These are phyloP conservation scores for Suillus cothurnatus DNA, from an alignment of 768 basidiomycete genomes.

Conservation along the genomic window DNA sequence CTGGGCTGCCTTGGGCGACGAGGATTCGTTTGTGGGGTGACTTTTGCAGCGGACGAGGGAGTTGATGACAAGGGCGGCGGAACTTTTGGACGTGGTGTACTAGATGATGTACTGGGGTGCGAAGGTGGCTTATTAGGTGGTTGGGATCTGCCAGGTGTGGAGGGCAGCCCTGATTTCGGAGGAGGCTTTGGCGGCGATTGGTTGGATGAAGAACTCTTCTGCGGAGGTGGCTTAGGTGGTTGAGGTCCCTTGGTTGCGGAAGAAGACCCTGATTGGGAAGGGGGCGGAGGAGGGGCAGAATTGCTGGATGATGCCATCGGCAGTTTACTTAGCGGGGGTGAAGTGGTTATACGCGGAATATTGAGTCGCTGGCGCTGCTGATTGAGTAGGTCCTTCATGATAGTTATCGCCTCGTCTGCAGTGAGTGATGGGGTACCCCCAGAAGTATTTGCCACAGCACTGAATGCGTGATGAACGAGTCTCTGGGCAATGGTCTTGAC, in stretches of 20 bases:
- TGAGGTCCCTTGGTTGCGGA: constrained; percentile 19
- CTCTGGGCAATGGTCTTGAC: constrained; percentile 54
- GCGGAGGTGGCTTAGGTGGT: constrained; percentile 19
- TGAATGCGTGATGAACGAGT: constrained; percentile 46
- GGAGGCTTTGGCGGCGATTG: constrained; percentile 20
- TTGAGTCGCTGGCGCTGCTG: constrained; percentile 28
- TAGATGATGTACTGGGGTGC: background rate
- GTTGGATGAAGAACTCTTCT: constrained; percentile 8
- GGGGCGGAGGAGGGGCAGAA: constrained; percentile 25
- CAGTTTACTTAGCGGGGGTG: constrained; percentile 4
- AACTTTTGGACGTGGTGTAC: background rate
- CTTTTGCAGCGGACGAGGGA: constrained; percentile 2
- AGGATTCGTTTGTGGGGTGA: constrained; percentile 1
- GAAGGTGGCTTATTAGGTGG: background rate
- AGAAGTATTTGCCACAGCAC: constrained; percentile 18
- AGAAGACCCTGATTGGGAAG: constrained; percentile 20
- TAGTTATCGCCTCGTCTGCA: constrained; percentile 30
- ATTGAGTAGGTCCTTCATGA: constrained; percentile 25
- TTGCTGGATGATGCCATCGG: constrained; percentile 21
- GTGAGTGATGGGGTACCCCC: constrained; percentile 28
- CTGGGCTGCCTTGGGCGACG: background rate
- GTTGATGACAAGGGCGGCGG: constrained; percentile 8
- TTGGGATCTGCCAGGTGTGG: constrained; percentile 2
- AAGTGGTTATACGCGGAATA: constrained; percentile 19
- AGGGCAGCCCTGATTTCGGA: constrained; percentile 1